These are phyloP conservation scores for Eragrostis tef DNA, from an alignment of 202 grass and related monocot genomes.

Conservation along the genomic window DNA sequence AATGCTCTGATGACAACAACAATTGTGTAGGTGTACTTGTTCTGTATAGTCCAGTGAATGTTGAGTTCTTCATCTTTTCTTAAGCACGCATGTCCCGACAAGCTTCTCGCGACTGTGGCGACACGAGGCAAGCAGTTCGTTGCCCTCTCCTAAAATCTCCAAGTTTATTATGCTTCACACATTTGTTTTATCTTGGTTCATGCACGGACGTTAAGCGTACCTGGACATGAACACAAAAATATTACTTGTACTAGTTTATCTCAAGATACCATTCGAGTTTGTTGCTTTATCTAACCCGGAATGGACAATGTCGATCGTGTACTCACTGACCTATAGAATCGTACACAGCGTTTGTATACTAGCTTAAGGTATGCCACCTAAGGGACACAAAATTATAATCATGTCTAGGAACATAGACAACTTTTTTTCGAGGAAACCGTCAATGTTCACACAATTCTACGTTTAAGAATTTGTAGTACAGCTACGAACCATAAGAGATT, in stretches of 20 bases:
- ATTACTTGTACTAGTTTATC: background rate
- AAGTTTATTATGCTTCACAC: background rate
- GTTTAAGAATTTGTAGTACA: background rate
- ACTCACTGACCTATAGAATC: background rate
- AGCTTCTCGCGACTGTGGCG: conserved; percentile 24
- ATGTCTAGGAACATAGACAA: background rate
- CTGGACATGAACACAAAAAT: conserved; percentile 42
- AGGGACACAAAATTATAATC: background rate
- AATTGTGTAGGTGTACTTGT: background rate
- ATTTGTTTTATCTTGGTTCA: conserved; percentile 30
- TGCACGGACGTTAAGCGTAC: conserved; percentile 39
- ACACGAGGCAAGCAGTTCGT: conserved; percentile 40
- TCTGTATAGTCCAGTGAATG: background rate
- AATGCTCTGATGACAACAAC: too few species aligned
- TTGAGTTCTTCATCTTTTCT: background rate
- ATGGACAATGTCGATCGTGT: background rate
- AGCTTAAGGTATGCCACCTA: background rate
- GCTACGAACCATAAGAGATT: background rate
- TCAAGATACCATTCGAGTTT: conserved; percentile 35
- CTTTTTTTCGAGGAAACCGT: background rate
- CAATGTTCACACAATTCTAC: conserved; percentile 28
- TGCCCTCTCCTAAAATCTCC: conserved; percentile 27
- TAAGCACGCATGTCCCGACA: conserved; percentile 6
- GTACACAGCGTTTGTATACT: background rate
- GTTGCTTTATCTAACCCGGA: conserved; percentile 24